Evolutionary conservation across 2,329 filamentous ascomycete species (phyloP).

Genomic region (Colletotrichum kahawae): DNA sequence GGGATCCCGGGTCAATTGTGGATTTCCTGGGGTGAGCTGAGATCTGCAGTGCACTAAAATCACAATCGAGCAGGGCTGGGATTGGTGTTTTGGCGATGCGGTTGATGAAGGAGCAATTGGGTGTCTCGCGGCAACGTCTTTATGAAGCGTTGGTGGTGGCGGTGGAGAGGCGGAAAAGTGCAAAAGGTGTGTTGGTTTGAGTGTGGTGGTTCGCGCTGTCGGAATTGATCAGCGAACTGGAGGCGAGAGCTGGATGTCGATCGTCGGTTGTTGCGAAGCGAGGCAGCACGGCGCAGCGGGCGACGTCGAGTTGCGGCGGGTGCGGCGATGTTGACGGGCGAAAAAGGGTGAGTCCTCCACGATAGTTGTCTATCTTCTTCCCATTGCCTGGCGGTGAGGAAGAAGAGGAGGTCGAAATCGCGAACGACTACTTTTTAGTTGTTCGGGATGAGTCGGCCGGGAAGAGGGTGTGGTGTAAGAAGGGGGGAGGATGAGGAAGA

Average conservation of each 20-base stretch:
- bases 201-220: conserved; percentile 3
- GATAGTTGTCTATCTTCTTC: not conserved
- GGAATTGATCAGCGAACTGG: not conserved
- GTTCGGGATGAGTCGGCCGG: conserved; percentile 12
- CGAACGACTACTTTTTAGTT: not conserved
- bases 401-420: not conserved
- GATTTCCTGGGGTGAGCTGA: not conserved
- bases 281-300: not conserved
- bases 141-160: not conserved
- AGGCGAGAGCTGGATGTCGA: conserved; percentile 6
- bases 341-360: not conserved
- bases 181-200: not conserved
- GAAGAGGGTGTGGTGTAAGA: conserved; percentile 10
- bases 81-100: not conserved
- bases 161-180: not conserved
- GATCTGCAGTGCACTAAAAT: conserved; percentile 6
- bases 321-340: not conserved
- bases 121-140: not conserved
- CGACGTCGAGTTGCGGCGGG: not conserved
- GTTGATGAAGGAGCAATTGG: not conserved
- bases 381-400: not conserved
- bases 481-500: conserved; percentile 17
- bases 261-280: conserved; percentile 3
- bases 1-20: not conserved
- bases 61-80: not conserved